phyloP scores from a whole-genome alignment of 73 alveolate genomes.

The Tetrahymena thermophila region DNA sequence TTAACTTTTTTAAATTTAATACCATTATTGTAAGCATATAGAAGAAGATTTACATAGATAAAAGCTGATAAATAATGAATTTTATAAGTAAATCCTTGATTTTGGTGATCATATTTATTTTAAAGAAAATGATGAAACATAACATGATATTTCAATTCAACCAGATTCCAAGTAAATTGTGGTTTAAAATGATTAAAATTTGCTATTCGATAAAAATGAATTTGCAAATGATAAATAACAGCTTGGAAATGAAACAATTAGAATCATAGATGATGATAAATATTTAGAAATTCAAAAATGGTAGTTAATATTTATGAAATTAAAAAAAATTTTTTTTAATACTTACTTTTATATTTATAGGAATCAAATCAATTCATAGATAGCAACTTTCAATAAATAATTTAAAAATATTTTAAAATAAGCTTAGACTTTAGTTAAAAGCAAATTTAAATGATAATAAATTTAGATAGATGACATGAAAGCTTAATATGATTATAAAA shows the following conservation, averaged over 20 bases:
- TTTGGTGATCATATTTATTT: not conserved
- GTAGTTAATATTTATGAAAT: not conserved
- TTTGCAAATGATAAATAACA: not conserved
- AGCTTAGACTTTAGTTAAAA: not conserved
- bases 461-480: too few relatives aligned
- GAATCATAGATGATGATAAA: not conserved
- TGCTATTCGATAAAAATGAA: too few relatives aligned
- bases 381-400: not conserved
- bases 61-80: not conserved
- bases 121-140: not conserved
- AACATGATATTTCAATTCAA: not conserved
- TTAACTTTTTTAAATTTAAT: not conserved
- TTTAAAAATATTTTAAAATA: too few relatives aligned
- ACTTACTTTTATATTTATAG: not conserved
- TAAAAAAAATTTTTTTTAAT: too few relatives aligned
- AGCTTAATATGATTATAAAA: too few relatives aligned
- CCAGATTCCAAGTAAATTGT: not conserved
- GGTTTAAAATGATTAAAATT: too few relatives aligned
- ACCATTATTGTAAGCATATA: not conserved
- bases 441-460: not conserved
- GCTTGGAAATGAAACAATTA: not conserved
- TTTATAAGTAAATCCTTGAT: not conserved
- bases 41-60: not conserved
- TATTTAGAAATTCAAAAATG: not conserved
- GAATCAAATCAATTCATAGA: not conserved